Evolutionary conservation across 148 eudicot genomes (phyloP).

Genomic region (Dysphania ambrosioides): DNA sequence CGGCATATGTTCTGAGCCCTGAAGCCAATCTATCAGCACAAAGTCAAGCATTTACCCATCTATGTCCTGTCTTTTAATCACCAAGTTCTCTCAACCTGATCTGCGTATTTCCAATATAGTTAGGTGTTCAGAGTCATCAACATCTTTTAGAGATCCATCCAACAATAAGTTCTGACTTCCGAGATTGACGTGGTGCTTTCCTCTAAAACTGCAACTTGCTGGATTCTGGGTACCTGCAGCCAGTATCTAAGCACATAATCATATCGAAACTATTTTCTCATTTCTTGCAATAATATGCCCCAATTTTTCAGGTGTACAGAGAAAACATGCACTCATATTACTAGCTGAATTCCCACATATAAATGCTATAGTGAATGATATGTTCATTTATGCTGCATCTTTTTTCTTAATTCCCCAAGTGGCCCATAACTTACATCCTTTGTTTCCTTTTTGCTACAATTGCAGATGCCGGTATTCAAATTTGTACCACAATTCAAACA

Average conservation of each 20-base stretch:
- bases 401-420: constrained; percentile 56
- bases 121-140: too few relatives aligned
- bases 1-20: too few relatives aligned
- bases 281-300: not conserved
- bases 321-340: not conserved
- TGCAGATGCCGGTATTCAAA: constrained; percentile 54
- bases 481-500: constrained; percentile 75
- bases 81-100: not conserved
- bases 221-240: too few relatives aligned
- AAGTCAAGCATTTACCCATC: not conserved
- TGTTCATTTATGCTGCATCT: constrained; percentile 51
- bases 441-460: constrained; percentile 37
- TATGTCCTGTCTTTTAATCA: too few relatives aligned
- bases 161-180: not conserved
- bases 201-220: not conserved
- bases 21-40: not conserved
- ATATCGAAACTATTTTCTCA: not conserved
- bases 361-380: not conserved
- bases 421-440: constrained; percentile 48
- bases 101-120: not conserved
- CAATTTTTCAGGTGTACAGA: not conserved
- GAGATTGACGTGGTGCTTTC: not conserved
- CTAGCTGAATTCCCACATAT: not conserved
- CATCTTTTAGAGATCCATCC: too few relatives aligned
- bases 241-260: not conserved